A percentile compares a stretch with the other conserved stretches of the same genome.
phyloP scores from a whole-genome alignment of 2,329 filamentous ascomycete genomes.

The Pseudogymnoascus destructans region DNA sequence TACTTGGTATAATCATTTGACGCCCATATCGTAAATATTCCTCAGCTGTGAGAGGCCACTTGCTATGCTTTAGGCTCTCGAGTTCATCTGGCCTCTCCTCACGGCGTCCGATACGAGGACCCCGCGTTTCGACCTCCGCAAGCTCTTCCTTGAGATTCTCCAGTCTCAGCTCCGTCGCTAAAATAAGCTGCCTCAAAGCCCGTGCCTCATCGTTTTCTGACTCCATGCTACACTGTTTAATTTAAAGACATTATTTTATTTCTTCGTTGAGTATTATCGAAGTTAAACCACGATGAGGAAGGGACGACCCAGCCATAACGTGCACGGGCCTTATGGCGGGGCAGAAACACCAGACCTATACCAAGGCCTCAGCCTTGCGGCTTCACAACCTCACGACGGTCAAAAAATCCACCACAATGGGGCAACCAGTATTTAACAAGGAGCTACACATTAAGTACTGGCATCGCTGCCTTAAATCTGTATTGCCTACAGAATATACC shows the following conservation, averaged over 20 bases:
- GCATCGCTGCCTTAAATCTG: slow-evolving; percentile 71
- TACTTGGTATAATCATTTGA: slow-evolving; percentile 75
- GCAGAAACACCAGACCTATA: neutral
- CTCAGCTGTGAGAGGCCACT: slow-evolving; percentile 55
- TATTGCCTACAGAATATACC: slow-evolving; percentile 73
- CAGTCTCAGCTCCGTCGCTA: slow-evolving; percentile 36
- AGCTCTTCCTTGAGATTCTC: slow-evolving; percentile 34
- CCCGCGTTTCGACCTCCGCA: slow-evolving; percentile 20
- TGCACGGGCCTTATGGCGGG: slow-evolving; percentile 1
- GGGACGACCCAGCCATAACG: neutral
- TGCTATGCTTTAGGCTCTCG: slow-evolving; percentile 24
- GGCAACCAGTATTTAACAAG: slow-evolving; percentile 36
- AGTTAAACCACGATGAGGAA: neutral
- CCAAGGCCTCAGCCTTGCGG: slow-evolving; percentile 5
- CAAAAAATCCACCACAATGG: slow-evolving; percentile 16
- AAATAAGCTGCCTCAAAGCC: slow-evolving; percentile 34
- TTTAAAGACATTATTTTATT: neutral
- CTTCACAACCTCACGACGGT: neutral
- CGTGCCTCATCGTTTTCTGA: neutral
- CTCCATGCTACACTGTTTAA: neutral
- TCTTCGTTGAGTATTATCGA: neutral
- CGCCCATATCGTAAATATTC: slow-evolving; percentile 83
- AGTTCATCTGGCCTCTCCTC: slow-evolving; percentile 1
- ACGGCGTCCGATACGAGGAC: slow-evolving; percentile 10
- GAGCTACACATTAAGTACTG: slow-evolving; percentile 79